Evolutionary conservation across 192 early-diverging fungal genomes (phyloP).

Genomic region (Endogone sp.): DNA sequence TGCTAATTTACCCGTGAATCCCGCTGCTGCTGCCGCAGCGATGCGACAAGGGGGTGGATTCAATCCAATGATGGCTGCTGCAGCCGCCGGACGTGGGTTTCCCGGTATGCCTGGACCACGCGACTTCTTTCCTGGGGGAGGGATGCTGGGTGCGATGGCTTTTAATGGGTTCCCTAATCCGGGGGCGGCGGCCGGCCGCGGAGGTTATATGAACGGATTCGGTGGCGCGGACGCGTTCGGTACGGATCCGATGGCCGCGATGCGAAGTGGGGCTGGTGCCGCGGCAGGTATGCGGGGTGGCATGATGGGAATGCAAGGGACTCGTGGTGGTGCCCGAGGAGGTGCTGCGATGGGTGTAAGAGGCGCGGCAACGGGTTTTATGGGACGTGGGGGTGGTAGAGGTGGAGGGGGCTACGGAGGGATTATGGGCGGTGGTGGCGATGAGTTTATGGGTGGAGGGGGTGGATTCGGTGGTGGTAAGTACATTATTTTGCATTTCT

Average conservation of each 20-base stretch:
- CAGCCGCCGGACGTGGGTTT: background rate
- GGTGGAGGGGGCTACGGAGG: conserved; percentile 25
- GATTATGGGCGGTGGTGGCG: conserved; percentile 20
- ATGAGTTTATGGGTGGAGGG: background rate
- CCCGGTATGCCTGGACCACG: conserved; percentile 5
- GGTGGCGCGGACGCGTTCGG: conserved; percentile 11
- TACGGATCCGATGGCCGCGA: conserved; percentile 5
- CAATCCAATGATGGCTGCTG: conserved; percentile 8
- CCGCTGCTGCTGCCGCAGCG: conserved; percentile 6
- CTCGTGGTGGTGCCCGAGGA: conserved; percentile 11
- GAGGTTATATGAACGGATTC: conserved; percentile 18
- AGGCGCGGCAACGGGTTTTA: conserved; percentile 20
- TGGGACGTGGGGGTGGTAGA: conserved; percentile 18
- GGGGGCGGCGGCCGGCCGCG: conserved; percentile 12
- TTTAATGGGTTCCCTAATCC: conserved; percentile 4
- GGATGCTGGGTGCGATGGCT: conserved; percentile 4
- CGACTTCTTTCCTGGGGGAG: conserved; percentile 12
- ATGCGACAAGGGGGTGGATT: conserved; percentile 11
- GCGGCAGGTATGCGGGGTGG: background rate
- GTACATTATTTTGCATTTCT: background rate
- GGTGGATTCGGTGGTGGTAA: conserved; percentile 2
- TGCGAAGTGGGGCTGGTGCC: conserved; percentile 9
- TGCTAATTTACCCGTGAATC: conserved; percentile 8
- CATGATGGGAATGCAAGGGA: conserved; percentile 26
- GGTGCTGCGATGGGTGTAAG: conserved; percentile 15